Base-by-base conservation (phyloP, 495 filamentous ascomycete genomes). In the Penicillium mononematosum region DNA sequence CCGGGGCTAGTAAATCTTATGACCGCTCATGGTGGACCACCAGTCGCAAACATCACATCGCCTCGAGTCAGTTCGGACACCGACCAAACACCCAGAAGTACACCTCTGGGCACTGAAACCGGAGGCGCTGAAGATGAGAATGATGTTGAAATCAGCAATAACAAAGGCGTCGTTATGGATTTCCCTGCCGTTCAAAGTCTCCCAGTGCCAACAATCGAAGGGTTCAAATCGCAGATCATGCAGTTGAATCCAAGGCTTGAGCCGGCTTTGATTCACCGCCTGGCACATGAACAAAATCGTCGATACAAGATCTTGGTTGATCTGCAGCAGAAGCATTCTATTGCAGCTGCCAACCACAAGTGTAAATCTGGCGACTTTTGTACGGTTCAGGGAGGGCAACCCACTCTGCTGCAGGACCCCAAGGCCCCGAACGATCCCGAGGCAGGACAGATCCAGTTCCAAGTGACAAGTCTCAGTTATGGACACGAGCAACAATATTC, bases 231-330 rank as follows among this genome's bases (percentile, higher is more conserved):
- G 11, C 90, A 96, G 69, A 81, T 95, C 19, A 74, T 83, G 58
- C 77, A 83, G 60, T 70, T 91, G 32, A 92, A 92, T 61, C 89
- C 91, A 12, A 75, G 78, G 4, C 68, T 88, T n/a, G 77, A 83
- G 47, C 79, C 75, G 17, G 89, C 82, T 64, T 75, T 97, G 61
- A 81, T 93, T 17, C 87, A 93, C n/a, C 85, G 93, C 44, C 87
- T 96, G 60, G 89, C 88, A 0, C 76, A 87, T 55, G 90, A 96
- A 64, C 90, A 96, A 64, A 73, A 85, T 38, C 78, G 82, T 50
- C 84, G 92, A 39, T 96, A 92, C 69, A 92, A 90, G 71, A 83
- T 83, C 42, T 78, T 97, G 32, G 80, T 94, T 32, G 88, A 85
- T 20, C 72, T 82, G 48, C 86, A 86, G 60, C 79, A 87, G 25